phyloP scores from a whole-genome alignment of 768 basidiomycete species.

The Trametes cubensis region DNA sequence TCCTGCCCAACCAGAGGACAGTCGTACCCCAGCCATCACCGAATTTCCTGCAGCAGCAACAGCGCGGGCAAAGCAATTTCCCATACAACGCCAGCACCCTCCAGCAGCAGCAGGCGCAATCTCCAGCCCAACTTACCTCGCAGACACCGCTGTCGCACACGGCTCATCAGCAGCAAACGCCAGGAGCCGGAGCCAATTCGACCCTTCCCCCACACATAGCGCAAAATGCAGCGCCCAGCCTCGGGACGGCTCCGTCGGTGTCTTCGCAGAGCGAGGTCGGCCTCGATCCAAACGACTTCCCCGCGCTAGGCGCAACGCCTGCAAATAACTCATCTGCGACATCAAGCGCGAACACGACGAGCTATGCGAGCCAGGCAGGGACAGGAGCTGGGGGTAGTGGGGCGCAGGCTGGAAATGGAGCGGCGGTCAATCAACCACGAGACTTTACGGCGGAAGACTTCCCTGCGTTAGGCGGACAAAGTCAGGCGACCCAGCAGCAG shows the following conservation, averaged over 20 bases:
- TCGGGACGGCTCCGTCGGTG: constrained; percentile 56
- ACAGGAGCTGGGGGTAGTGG: constrained; percentile 47
- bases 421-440: constrained; percentile 48
- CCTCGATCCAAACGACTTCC: constrained; percentile 85
- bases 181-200: constrained; percentile 50
- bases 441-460: constrained; percentile 90
- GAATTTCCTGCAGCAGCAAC: constrained; percentile 65
- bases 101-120: constrained; percentile 50
- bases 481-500: constrained; percentile 47
- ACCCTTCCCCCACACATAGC: constrained; percentile 58
- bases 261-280: constrained; percentile 75
- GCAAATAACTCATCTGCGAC: constrained; percentile 45
- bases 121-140: constrained; percentile 32
- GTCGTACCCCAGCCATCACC: constrained; percentile 62
- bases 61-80: constrained; percentile 67
- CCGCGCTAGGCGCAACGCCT: constrained; percentile 74
- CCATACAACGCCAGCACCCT: constrained; percentile 64
- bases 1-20: constrained; percentile 64
- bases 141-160: constrained; percentile 33
- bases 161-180: constrained; percentile 48
- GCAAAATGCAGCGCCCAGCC: constrained; percentile 48
- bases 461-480: constrained; percentile 78
- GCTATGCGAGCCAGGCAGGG: constrained; percentile 84
- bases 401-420: constrained; percentile 38
- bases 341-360: constrained; percentile 51